These are phyloP conservation scores for Globisporangium sylvaticum DNA, from an alignment of 352 stramenopile species.

Conservation along the genomic window DNA sequence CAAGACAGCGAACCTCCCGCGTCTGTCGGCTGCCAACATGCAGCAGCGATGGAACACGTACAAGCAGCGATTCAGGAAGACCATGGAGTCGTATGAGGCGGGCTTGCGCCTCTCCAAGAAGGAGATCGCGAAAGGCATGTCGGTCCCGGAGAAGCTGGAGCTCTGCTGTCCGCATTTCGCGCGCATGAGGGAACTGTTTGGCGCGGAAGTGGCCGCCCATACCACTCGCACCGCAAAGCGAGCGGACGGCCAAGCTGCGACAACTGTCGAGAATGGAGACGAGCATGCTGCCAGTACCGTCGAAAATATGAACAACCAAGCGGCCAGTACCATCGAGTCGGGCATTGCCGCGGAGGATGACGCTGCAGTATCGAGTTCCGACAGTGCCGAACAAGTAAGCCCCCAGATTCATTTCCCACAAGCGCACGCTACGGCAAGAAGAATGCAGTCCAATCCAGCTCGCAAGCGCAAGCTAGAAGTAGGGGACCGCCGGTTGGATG, in stretches of 20 bases:
- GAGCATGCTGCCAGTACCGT: background rate
- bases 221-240: background rate
- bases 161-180: slow-evolving; percentile 9
- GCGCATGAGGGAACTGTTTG: slow-evolving; percentile 16
- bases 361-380: background rate
- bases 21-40: slow-evolving; percentile 6
- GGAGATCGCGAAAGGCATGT: slow-evolving; percentile 8
- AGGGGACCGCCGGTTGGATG: background rate
- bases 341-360: background rate
- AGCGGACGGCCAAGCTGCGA: background rate
- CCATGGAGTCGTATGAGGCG: background rate
- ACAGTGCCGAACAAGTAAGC: background rate
- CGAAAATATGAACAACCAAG: background rate
- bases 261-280: background rate
- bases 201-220: background rate
- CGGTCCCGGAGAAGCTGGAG: slow-evolving; percentile 13
- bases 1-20: background rate
- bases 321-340: background rate
- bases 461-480: background rate
- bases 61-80: slow-evolving; percentile 9
- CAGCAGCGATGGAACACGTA: slow-evolving; percentile 18
- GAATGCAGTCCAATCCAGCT: background rate
- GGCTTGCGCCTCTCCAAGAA: slow-evolving; percentile 3
- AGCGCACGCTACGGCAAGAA: background rate
- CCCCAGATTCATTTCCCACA: background rate